phyloP scores from a whole-genome alignment of 1,139 yeast genomes.

The Groenewaldozyma auringiensis region DNA sequence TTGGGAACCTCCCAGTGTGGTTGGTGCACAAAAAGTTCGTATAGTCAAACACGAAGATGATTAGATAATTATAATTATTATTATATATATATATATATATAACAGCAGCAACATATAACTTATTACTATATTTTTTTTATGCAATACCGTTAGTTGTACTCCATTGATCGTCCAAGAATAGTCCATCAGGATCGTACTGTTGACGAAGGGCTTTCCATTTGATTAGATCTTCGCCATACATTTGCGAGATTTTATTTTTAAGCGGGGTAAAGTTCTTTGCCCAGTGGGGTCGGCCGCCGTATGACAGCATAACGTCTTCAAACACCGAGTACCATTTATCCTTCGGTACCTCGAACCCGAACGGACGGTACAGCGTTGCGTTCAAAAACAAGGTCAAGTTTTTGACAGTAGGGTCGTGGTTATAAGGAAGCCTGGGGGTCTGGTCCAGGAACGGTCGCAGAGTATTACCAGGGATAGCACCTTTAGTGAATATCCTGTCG shows the following conservation, averaged over 20 bases:
- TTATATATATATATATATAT: not conserved
- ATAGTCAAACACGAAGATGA: not conserved
- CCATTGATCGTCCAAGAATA: constrained; percentile 40
- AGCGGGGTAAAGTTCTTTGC: constrained; percentile 71
- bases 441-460: constrained; percentile 74
- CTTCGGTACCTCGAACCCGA: constrained; percentile 63
- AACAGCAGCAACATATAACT: not conserved
- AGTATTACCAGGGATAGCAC: constrained; percentile 80
- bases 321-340: constrained; percentile 78
- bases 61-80: not conserved
- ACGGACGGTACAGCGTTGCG: constrained; percentile 95
- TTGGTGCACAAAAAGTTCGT: not conserved
- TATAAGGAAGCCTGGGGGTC: constrained; percentile 58
- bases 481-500: constrained; percentile 26
- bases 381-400: constrained; percentile 82
- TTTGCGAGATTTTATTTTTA: constrained; percentile 33
- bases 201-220: constrained; percentile 55
- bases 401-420: constrained; percentile 45
- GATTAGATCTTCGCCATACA: constrained; percentile 72
- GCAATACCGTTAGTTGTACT: not conserved
- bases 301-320: constrained; percentile 66
- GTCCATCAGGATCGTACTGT: constrained; percentile 71
- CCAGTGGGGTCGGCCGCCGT: constrained; percentile 97
- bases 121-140: not conserved
- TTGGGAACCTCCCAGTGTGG: constrained; percentile 14